These are phyloP conservation scores for Thielaviopsis populi DNA, from an alignment of 2,329 filamentous ascomycete genomes.

Conservation along the genomic window DNA sequence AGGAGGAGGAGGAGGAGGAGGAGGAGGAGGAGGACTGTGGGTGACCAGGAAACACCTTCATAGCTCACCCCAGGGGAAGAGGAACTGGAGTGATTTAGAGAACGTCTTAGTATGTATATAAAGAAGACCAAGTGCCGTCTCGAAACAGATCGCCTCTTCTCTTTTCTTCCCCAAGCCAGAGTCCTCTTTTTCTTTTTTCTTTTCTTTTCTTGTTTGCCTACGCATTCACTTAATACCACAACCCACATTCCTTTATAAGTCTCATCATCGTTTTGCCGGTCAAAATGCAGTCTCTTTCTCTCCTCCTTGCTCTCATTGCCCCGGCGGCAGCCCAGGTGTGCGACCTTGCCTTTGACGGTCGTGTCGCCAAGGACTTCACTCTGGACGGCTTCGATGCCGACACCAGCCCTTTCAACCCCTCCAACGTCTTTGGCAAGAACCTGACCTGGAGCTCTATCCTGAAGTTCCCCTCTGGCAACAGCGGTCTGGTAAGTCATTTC, in stretches of 20 bases:
- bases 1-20: neutral
- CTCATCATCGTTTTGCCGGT: slow-evolving; percentile 10
- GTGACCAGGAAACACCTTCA: neutral
- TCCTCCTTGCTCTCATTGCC: slow-evolving; percentile 22
- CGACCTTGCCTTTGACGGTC: slow-evolving; percentile 29
- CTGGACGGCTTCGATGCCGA: slow-evolving; percentile 28
- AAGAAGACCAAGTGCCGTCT: neutral
- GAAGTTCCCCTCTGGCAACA: slow-evolving; percentile 28
- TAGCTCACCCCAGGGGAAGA: neutral
- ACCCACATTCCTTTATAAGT: neutral
- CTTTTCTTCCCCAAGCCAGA: neutral
- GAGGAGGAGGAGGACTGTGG: neutral
- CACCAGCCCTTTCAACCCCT: slow-evolving; percentile 33
- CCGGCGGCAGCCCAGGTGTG: slow-evolving; percentile 17
- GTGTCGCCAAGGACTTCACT: slow-evolving; percentile 27
- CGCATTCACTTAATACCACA: neutral
- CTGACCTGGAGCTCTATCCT: slow-evolving; percentile 37
- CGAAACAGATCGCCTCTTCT: neutral
- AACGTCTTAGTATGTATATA: neutral
- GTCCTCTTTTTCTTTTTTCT: neutral
- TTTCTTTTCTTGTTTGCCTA: slow-evolving; percentile 8
- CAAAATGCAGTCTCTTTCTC: slow-evolving; percentile 20
- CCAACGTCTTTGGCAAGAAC: slow-evolving; percentile 37
- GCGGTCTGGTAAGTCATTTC: slow-evolving; percentile 26
- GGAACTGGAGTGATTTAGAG: neutral